A percentile compares a stretch with the other conserved stretches of the same genome.
These are phyloP conservation scores for Penicillium ochrochloron DNA, from an alignment of 495 filamentous ascomycete species.

Conservation along the genomic window DNA sequence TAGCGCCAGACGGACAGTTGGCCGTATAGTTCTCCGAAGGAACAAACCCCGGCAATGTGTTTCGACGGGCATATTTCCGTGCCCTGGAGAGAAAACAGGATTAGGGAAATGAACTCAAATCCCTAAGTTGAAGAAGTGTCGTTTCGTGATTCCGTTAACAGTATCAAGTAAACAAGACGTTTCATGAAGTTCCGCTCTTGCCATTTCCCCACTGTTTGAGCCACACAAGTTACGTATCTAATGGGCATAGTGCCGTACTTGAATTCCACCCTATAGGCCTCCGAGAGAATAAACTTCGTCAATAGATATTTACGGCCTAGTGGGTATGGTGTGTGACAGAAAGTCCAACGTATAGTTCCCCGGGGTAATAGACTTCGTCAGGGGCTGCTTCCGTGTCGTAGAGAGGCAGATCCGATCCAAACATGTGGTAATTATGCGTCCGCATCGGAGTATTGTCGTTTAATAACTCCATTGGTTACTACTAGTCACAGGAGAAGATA, in stretches of 20 bases:
- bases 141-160: neutral
- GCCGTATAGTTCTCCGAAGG: neutral
- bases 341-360: no score
- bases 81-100: neutral
- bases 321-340: no score
- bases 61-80: neutral
- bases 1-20: neutral
- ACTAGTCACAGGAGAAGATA: neutral
- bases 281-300: neutral
- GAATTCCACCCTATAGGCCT: neutral
- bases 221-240: neutral
- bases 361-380: no score
- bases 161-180: no score
- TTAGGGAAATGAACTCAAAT: neutral
- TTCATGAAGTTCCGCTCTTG: no score
- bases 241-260: neutral
- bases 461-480: neutral
- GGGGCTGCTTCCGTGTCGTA: neutral
- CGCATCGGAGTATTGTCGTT: neutral
- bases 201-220: neutral
- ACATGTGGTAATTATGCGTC: neutral
- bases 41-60: neutral
- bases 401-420: neutral
- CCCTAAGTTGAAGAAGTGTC: neutral
- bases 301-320: neutral